Evolutionary conservation across 2,329 filamentous ascomycete species (phyloP).

Genomic region (Sarocladiaceae sp.): DNA sequence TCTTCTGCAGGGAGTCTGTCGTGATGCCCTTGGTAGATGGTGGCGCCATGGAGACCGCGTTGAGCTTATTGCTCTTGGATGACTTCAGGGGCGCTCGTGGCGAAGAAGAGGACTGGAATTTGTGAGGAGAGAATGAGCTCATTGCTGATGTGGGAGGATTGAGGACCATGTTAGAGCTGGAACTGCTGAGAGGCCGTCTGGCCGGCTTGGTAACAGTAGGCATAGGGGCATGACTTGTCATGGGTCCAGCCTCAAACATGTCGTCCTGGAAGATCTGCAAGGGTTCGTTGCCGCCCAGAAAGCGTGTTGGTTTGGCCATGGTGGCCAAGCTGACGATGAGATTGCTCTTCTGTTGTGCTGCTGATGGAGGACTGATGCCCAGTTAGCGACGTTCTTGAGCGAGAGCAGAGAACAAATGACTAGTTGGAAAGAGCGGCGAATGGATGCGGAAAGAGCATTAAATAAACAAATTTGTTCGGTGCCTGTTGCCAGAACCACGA

Average conservation of each 20-base stretch:
- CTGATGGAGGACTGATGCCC: neutral
- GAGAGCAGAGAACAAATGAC: neutral
- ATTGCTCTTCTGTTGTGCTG: neutral
- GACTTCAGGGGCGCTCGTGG: constrained; percentile 53
- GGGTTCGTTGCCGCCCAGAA: constrained; percentile 38
- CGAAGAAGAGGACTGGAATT: constrained; percentile 55
- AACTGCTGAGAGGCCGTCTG: constrained; percentile 40
- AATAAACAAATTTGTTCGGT: too few species aligned
- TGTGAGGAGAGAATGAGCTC: constrained; percentile 57
- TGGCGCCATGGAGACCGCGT: constrained; percentile 61
- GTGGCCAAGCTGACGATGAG: constrained; percentile 27
- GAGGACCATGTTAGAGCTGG: constrained; percentile 59
- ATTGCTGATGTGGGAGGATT: constrained; percentile 50
- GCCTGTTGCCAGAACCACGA: too few species aligned
- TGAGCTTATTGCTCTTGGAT: constrained; percentile 51
- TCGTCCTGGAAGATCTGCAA: constrained; percentile 49
- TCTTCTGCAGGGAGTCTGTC: constrained; percentile 67
- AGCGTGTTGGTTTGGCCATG: constrained; percentile 49
- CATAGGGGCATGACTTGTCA: constrained; percentile 53
- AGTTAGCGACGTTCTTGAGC: neutral
- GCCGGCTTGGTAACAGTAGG: constrained; percentile 41
- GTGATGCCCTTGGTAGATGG: constrained; percentile 46
- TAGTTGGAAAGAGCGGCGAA: neutral
- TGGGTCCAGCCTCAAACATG: constrained; percentile 38
- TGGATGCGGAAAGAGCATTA: too few species aligned